Conservation (phyloP, 176 grass and related monocot species). For the Rhipidocladum racemiflorum region DNA sequence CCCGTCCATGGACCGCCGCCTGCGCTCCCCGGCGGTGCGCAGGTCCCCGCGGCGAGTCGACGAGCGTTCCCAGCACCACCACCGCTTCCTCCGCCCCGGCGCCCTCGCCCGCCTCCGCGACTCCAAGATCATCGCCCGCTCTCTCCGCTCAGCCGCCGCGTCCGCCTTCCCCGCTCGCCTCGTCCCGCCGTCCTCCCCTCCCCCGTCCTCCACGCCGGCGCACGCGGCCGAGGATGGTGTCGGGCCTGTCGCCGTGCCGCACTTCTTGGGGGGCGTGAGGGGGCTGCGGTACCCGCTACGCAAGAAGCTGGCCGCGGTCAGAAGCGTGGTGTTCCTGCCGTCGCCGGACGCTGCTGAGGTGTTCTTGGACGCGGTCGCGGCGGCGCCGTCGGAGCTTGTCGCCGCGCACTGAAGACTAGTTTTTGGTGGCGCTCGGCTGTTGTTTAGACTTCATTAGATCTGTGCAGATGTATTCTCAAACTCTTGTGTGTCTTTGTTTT, state of each 20-base stretch:
- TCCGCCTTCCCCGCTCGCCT: not conserved
- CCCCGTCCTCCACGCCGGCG: not conserved
- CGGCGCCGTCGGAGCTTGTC: slow-evolving; percentile 32
- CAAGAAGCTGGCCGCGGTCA: slow-evolving; percentile 72
- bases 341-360: slow-evolving; percentile 32
- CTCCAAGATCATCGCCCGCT: slow-evolving; percentile 70
- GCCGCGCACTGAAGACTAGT: slow-evolving; percentile 30
- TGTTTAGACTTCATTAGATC: not conserved
- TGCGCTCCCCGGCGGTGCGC: slow-evolving; percentile 30
- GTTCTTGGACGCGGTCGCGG: not conserved
- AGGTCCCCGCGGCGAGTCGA: slow-evolving; percentile 26
- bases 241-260: slow-evolving; percentile 19
- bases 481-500: not conserved
- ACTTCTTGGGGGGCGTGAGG: slow-evolving; percentile 36
- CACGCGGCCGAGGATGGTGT: not conserved
- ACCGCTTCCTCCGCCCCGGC: slow-evolving; percentile 75
- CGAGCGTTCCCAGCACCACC: slow-evolving; percentile 33
- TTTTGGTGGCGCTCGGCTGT: not conserved
- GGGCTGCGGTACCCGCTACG: slow-evolving; percentile 50
- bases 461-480: slow-evolving; percentile 29
- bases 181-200: slow-evolving; percentile 10
- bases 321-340: slow-evolving; percentile 50
- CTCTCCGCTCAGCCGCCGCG: slow-evolving; percentile 33
- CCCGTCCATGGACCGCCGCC: slow-evolving; percentile 41
- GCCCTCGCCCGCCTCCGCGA: slow-evolving; percentile 70